Base-by-base conservation (phyloP, 306 rosid species). In the Prunus fruticosa region DNA sequence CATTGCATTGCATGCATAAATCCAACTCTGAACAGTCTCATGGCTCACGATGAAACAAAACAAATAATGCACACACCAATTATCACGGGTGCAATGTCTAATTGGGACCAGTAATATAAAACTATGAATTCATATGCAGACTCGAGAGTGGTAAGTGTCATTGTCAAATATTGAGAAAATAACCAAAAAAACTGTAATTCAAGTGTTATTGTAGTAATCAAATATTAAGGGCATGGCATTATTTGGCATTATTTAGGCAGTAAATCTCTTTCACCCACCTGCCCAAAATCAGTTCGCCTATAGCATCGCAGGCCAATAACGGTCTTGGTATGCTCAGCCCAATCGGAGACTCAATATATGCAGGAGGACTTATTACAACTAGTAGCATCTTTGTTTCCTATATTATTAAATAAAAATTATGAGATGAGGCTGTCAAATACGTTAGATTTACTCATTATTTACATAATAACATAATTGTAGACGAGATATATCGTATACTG, bases 61-160 rank as follows among this genome's bases (percentile, higher is more conserved):
- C 23, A 66, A 76, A 65, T 43, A 52, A 32, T 19, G 7, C 54
- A 14, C 15, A 22, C 3, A 43, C 38, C 13, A 67, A 54, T 32
- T 32, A 67, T 76, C 74, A 76, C 73, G 67, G 60, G 73, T 45
- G 67, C n/a, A 19, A 11, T 53, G 46, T n/a, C 16, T 50, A 15
- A 12, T 22, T 15, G 65, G 54, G 79, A 65, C 73, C 56, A 34
- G 2, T 15, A 19, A 9, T 46, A 50, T 53, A 11, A 64, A 11
- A 22, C 6, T 32, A 62, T 2, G 14, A 9, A 25, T 30, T 64
- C 23, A 22, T 20, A 8, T 38, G 34, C 20, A 16, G 3, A 63
- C 19, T 19, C 38, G 3, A 63, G 30, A 38, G 16, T n/a, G 32
- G 49, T 25, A 13, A 76, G 57, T 20, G 66, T 76, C 45, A 15